A percentile compares a stretch with the other conserved stretches of the same genome.
Evolutionary conservation across 2,329 filamentous ascomycete genomes (phyloP).

Genomic region (Clarireedia hainanense): DNA sequence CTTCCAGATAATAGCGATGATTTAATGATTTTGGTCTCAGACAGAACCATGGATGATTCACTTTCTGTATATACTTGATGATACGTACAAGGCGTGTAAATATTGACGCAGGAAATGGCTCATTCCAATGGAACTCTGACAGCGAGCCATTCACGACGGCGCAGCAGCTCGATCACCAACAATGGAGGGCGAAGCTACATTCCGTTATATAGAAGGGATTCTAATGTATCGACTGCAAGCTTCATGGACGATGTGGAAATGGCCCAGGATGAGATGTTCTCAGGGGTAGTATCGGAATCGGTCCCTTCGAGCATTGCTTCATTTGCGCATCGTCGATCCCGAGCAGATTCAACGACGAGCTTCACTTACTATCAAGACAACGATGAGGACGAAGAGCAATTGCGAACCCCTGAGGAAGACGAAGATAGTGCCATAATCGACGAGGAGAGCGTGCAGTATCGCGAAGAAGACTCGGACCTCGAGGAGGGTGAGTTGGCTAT

Average conservation of each 20-base stretch:
- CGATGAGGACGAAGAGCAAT: conserved; percentile 40
- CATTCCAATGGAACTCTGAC: conserved; percentile 22
- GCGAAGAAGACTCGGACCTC: conserved; percentile 27
- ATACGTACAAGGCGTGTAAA: conserved; percentile 10
- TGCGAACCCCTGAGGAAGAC: conserved; percentile 31
- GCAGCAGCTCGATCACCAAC: conserved; percentile 27
- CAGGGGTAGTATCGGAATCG: conserved; percentile 89
- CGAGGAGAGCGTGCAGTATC: conserved; percentile 31
- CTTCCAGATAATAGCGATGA: not conserved
- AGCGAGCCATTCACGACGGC: conserved; percentile 15
- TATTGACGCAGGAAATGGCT: conserved; percentile 18
- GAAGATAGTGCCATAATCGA: conserved; percentile 33
- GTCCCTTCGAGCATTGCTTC: conserved; percentile 91
- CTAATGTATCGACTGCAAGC: conserved; percentile 67
- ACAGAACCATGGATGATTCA: not conserved
- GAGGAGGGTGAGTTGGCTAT: conserved; percentile 31
- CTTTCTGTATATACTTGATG: not conserved
- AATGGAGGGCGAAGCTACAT: conserved; percentile 19
- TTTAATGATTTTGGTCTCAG: not conserved
- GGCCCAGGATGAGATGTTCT: conserved; percentile 94
- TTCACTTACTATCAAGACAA: conserved; percentile 84
- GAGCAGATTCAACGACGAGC: conserved; percentile 78
- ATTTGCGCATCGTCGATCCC: conserved; percentile 74
- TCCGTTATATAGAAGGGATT: conserved; percentile 54
- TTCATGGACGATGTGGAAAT: conserved; percentile 96